A percentile compares a stretch with the other conserved stretches of the same genome.
Evolutionary conservation across 108 stramenopile species (phyloP).

Genomic region (Tribonema minus): DNA sequence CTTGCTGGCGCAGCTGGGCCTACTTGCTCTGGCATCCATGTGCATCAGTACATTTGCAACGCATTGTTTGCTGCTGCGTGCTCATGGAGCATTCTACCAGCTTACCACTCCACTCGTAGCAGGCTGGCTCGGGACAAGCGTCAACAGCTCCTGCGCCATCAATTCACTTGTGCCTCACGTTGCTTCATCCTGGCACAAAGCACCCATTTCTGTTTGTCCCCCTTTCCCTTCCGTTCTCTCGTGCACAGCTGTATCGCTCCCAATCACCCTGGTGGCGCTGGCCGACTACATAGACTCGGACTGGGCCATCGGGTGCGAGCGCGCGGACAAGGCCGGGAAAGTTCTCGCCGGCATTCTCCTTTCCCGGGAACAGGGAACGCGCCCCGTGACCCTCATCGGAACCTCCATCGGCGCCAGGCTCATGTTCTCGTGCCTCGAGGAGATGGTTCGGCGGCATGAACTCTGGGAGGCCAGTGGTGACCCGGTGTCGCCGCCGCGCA

Average conservation of each 20-base stretch:
- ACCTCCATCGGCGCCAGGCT: slow-evolving; percentile 30
- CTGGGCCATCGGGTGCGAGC: slow-evolving; percentile 39
- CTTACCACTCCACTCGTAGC: too few species aligned
- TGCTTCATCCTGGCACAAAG: too few species aligned
- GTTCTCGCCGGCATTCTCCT: slow-evolving; percentile 30
- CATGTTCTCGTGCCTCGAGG: slow-evolving; percentile 41
- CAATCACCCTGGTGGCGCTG: neutral
- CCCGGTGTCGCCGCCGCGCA: neutral
- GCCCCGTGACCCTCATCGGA: slow-evolving; percentile 39
- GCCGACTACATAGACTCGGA: slow-evolving; percentile 33
- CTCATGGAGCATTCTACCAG: too few species aligned
- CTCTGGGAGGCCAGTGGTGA: slow-evolving; percentile 8
- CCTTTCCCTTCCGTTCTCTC: neutral
- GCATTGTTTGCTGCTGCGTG: too few species aligned
- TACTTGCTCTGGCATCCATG: too few species aligned
- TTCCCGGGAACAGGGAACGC: slow-evolving; percentile 34
- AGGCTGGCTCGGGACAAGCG: too few species aligned
- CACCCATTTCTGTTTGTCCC: too few species aligned
- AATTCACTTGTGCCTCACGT: too few species aligned
- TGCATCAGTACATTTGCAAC: too few species aligned
- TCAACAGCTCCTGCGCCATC: too few species aligned
- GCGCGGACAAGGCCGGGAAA: slow-evolving; percentile 42
- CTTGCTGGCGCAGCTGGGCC: too few species aligned
- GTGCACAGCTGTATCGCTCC: neutral
- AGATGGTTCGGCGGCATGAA: slow-evolving; percentile 41